Evolutionary conservation across 2,329 filamentous ascomycete genomes (phyloP).

Genomic region (Elsinoe australis): DNA sequence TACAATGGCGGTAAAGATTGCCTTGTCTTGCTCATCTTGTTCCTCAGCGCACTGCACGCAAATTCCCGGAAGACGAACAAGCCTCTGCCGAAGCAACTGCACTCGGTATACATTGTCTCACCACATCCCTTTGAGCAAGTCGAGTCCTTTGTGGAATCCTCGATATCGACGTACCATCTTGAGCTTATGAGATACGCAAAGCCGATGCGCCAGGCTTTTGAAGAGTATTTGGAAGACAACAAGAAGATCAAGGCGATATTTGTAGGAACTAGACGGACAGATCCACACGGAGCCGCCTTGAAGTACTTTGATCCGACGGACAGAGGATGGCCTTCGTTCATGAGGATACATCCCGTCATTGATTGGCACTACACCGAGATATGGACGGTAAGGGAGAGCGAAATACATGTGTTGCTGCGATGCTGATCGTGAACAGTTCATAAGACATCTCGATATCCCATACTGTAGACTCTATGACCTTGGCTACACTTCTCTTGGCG

Average conservation of each 20-base stretch:
- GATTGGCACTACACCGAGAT: conserved; percentile 97
- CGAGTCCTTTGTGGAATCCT: conserved; percentile 68
- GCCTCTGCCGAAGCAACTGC: conserved; percentile 43
- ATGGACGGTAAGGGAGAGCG: conserved; percentile 63
- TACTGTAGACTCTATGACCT: conserved; percentile 84
- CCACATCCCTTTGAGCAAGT: conserved; percentile 78
- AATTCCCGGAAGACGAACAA: conserved; percentile 21
- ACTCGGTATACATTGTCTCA: conserved; percentile 84
- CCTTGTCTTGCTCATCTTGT: conserved; percentile 80
- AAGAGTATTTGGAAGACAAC: conserved; percentile 61
- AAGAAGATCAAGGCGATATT: conserved; percentile 68
- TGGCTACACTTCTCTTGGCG: conserved; percentile 89
- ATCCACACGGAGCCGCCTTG: conserved; percentile 75
- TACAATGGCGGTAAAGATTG: conserved; percentile 99
- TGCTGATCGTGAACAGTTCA: conserved; percentile 50
- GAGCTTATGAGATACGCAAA: conserved; percentile 65
- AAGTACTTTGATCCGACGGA: conserved; percentile 84
- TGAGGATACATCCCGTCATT: conserved; percentile 90
- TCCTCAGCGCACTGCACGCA: conserved; percentile 58
- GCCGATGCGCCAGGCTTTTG: conserved; percentile 75
- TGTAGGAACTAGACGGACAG: conserved; percentile 80
- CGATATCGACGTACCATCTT: conserved; percentile 63
- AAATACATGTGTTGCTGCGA: neutral
- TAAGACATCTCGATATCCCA: conserved; percentile 66
- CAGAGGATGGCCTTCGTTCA: conserved; percentile 80